Evolutionary conservation across 371 early-diverging fungal genomes (phyloP).

Genomic region (Mortierella polycephala): DNA sequence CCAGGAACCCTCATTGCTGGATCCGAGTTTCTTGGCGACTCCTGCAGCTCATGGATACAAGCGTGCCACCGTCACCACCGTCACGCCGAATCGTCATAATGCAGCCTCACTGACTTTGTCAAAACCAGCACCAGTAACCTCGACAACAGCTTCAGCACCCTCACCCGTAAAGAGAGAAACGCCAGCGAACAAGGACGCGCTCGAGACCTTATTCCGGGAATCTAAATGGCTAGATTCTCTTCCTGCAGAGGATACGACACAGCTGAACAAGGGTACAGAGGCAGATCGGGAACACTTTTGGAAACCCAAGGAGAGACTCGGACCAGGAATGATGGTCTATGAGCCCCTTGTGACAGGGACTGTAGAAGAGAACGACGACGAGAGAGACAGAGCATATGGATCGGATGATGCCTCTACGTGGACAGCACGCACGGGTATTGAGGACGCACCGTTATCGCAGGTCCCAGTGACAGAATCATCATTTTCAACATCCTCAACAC

Average conservation of each 20-base stretch:
- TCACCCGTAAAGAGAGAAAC: constrained; percentile 6
- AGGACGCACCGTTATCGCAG: background rate
- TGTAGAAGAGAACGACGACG: background rate
- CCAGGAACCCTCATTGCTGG: constrained; percentile 30
- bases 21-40: constrained; percentile 41
- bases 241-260: constrained; percentile 39
- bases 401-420: no score
- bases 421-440: background rate
- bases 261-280: constrained; percentile 22
- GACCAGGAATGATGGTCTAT: constrained; percentile 46
- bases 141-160: constrained; percentile 7
- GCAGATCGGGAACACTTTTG: constrained; percentile 18
- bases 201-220: constrained; percentile 37
- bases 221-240: constrained; percentile 47
- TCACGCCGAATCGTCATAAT: constrained; percentile 3
- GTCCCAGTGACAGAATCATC: background rate
- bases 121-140: constrained; percentile 1
- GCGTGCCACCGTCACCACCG: constrained; percentile 18
- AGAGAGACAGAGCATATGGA: background rate
- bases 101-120: background rate
- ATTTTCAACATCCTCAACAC: background rate
- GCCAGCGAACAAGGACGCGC: constrained; percentile 28
- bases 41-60: constrained; percentile 45
- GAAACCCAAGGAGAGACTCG: constrained; percentile 32
- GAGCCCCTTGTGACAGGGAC: constrained; percentile 9